Base-by-base conservation (phyloP, 768 basidiomycete species). In the Infundibulicybe gibba region DNA sequence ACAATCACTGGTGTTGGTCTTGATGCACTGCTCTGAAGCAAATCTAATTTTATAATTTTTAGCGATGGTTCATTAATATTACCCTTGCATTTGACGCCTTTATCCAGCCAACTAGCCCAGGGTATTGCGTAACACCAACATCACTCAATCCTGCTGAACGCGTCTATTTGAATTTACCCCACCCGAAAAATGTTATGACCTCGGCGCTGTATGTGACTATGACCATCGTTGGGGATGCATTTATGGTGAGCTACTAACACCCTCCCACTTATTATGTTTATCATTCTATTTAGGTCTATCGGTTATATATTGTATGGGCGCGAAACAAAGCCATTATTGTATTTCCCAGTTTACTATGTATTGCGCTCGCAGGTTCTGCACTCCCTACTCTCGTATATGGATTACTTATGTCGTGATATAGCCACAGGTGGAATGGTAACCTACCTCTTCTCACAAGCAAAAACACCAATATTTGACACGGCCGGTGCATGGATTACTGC, bases 401-500 rank as follows among this genome's bases (percentile, higher is more conserved):
- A 4, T 25, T 25, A 8, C 8, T 25, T 8, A 25, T 25, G 8
- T 25, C 25, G 8, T 8, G 25, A 25, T 25, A 25, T 25, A 60
- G 50, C 47, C 3, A 53, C 49, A 19, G 52, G 54, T 35, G 38
- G 46, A 6, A 49, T 52, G 50, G 45, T 54, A 19, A 58, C 49
- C 19, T 56, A 54, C 37, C 38, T 58, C n/a, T 58, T 51, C 41
- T 50, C 52, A 17, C 48, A 52, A 48, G 43, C 53, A 14, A 52
- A 43, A n/a, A 43, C 49, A 14, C 55, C 58, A 19, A 48, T 59
- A 5, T 59, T 59, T 44, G 51, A 49, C 16, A 50, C 52, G 30
- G 59, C 54, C 32, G 56, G 56, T 32, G 47, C 51, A 12, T 58
- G 59, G 56, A 51, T 56, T 14, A 56, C 56, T 9, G 45, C 49